phyloP scores from a whole-genome alignment of 768 basidiomycete species.

The Lactarius quietus region DNA sequence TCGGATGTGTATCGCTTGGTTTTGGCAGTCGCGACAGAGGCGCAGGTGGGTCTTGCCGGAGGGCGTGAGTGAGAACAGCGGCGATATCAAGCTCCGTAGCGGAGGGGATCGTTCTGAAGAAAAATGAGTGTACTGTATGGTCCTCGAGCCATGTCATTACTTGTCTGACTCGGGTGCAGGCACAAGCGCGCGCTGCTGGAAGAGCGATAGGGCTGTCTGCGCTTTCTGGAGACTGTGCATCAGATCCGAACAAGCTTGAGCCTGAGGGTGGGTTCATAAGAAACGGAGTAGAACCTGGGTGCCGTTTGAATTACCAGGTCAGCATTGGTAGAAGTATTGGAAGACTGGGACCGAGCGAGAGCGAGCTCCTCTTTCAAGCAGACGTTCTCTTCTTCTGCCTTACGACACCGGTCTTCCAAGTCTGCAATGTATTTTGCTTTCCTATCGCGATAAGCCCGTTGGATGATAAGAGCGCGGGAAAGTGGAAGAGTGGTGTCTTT shows the following conservation, averaged over 20 bases:
- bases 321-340: not conserved
- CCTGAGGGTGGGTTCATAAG: not conserved
- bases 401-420: slow-evolving; percentile 23
- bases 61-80: slow-evolving; percentile 14
- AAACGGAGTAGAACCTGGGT: not conserved
- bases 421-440: slow-evolving; percentile 22
- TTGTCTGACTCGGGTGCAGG: not conserved
- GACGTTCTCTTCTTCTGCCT: slow-evolving; percentile 24
- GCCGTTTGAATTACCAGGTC: slow-evolving; percentile 15
- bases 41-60: slow-evolving; percentile 9
- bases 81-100: slow-evolving; percentile 22
- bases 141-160: not conserved
- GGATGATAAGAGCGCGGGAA: slow-evolving; percentile 20
- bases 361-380: slow-evolving; percentile 18
- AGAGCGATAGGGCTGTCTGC: slow-evolving; percentile 9
- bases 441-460: slow-evolving; percentile 25
- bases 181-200: slow-evolving; percentile 7
- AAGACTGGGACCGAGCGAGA: slow-evolving; percentile 15
- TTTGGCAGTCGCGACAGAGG: not conserved
- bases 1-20: not conserved
- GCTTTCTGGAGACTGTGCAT: slow-evolving; percentile 21
- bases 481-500: slow-evolving; percentile 23
- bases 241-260: slow-evolving; percentile 17
- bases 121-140: not conserved
- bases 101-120: slow-evolving; percentile 10